Evolutionary conservation across 2,329 filamentous ascomycete genomes (phyloP), one percentile per base, ranked within the genome.

Genomic region (Ascochyta lentis): DNA sequence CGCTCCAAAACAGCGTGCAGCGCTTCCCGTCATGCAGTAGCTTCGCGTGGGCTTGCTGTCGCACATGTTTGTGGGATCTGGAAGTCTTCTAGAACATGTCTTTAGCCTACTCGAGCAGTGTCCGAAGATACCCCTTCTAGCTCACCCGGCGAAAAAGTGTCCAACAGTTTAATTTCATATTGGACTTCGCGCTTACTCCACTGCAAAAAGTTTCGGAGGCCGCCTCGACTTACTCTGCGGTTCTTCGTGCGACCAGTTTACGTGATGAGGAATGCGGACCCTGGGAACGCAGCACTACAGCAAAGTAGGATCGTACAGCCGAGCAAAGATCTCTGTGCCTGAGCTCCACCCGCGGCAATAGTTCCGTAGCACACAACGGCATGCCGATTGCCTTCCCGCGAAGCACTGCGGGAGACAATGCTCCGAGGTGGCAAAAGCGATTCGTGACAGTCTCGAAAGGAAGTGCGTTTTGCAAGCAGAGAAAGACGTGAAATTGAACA

Each of bases 31-130:
- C 22, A n/a, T 46, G 47, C 41, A 50, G 53, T 46, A 56, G 53
- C 47, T 42, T 48, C 19, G 50, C 37, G 34, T 46, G 29, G 33
- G 26, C 34, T 40, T 40, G 33, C 46, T 45, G 26, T 23, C 19
- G 33, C 27, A 27, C 35, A 44, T 22, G n/a, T 22, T 35, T 44
- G 39, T 45, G 42, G 29, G 29, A 46, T 40, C 3, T 47, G 41
- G 52, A 47, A 51, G 43, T 56, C 42, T 52, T 56, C 54, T 45
- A 52, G 54, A 56, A 52, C 42, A 38, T 26, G 44, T 44, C 37
- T 41, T 33, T 39, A 40, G 40, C 40, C 40, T 44, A 31, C 23
- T 35, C 4, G 19, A 16, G 24, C 41, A 12, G 26, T 16, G 15
- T 15, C 54, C 48, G 49, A 48, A 19, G 38, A 34, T 38, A 29